Conservation (phyloP, 2,329 filamentous ascomycete species). For the Xylariomycetidae sp. region DNA sequence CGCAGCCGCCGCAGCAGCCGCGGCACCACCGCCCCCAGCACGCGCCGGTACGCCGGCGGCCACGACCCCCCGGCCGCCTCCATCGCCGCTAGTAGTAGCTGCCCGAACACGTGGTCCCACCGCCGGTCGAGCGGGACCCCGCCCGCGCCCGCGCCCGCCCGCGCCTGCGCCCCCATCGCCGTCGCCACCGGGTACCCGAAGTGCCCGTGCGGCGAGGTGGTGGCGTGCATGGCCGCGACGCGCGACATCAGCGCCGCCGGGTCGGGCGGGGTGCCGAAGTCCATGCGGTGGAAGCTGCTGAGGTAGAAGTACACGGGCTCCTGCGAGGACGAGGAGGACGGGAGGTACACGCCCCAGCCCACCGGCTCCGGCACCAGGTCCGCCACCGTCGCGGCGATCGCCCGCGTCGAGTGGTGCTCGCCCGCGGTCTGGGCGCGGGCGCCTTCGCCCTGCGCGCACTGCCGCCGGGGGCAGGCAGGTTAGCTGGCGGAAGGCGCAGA, state of each 20-base stretch:
- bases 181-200: not conserved
- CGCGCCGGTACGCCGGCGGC: not conserved
- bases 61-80: not conserved
- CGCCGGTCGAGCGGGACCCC: not conserved
- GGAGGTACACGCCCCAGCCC: slow-evolving; percentile 10
- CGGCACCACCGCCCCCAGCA: not conserved
- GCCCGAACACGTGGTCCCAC: not conserved
- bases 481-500: too few species aligned
- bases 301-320: slow-evolving; percentile 2
- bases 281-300: not conserved
- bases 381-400: slow-evolving; percentile 3
- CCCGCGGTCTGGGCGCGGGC: slow-evolving; percentile 6
- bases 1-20: not conserved
- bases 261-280: not conserved
- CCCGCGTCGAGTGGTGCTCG: slow-evolving; percentile 9
- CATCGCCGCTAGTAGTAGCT: not conserved
- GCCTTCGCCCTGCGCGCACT: slow-evolving; percentile 6
- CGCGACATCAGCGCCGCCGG: not conserved
- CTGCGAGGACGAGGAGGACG: too few species aligned
- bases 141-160: not conserved
- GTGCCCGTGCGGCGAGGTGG: not conserved
- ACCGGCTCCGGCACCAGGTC: slow-evolving; percentile 6
- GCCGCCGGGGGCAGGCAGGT: too few species aligned
- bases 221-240: not conserved
- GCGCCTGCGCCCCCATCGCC: not conserved